A percentile compares a stretch with the other conserved stretches of the same genome.
These are phyloP conservation scores for Excoecaria agallocha DNA, from an alignment of 345 rosid genomes.

Conservation along the genomic window DNA sequence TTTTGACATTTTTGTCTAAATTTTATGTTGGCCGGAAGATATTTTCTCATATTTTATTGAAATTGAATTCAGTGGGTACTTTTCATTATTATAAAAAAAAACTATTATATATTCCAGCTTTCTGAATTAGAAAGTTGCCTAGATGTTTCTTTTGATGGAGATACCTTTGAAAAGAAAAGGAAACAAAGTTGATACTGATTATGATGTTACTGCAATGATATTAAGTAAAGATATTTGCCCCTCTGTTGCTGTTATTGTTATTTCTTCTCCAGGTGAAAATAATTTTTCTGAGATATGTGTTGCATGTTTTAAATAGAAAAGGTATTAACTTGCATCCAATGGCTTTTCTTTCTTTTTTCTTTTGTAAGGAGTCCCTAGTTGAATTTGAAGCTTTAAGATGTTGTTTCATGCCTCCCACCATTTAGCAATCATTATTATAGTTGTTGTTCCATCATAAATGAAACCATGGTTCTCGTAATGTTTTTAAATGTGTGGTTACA, in stretches of 20 bases:
- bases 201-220: slow-evolving; percentile 33
- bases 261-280: too few relatives aligned
- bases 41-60: neutral
- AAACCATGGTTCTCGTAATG: neutral
- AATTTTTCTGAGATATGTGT: too few relatives aligned
- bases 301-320: slow-evolving; percentile 35
- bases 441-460: slow-evolving; percentile 3
- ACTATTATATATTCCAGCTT: too few relatives aligned
- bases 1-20: too few relatives aligned
- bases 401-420: neutral
- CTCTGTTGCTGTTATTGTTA: slow-evolving; percentile 20
- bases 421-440: neutral
- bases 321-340: slow-evolving; percentile 35
- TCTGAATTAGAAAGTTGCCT: too few relatives aligned
- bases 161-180: slow-evolving; percentile 43
- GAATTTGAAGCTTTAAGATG: neutral
- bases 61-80: too few relatives aligned
- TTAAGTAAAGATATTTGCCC: slow-evolving; percentile 29
- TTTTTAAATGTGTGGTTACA: neutral
- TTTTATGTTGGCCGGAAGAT: too few relatives aligned
- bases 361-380: neutral
- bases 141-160: too few relatives aligned
- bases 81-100: too few relatives aligned
- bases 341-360: slow-evolving; percentile 13
- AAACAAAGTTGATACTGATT: slow-evolving; percentile 24